Conservation (phyloP, 2,329 filamentous ascomycete species). For the Aspergillus ochraceus region DNA sequence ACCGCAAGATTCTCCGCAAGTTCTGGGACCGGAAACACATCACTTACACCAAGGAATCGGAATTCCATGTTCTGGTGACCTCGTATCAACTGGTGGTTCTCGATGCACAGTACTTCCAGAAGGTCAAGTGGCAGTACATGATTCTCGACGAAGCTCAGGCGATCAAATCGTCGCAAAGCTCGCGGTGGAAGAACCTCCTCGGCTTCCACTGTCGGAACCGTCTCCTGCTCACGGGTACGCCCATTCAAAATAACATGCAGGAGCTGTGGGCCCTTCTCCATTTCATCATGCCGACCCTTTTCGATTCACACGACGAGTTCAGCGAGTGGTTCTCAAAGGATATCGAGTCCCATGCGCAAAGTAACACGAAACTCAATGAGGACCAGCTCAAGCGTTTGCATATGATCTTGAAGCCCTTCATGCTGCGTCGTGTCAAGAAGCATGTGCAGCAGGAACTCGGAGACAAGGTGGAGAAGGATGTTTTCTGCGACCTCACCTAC, state of each 20-base stretch:
- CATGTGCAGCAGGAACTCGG: conserved; percentile 98
- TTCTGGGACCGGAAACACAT: conserved; percentile 99
- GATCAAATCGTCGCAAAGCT: conserved; percentile 97
- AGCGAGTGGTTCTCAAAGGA: conserved; percentile 57
- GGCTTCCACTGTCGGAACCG: conserved; percentile 95
- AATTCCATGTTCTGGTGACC: conserved; percentile 94
- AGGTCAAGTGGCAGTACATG: conserved; percentile 99
- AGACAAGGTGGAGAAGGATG: conserved; percentile 95
- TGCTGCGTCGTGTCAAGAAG: conserved; percentile 99
- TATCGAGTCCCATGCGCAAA: conserved; percentile 97
- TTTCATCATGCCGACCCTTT: conserved; percentile 99
- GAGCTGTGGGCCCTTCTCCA: conserved; percentile 96
- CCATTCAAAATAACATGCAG: conserved; percentile 99
- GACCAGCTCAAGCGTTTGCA: conserved; percentile 95
- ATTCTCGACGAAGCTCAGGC: conserved; percentile 98
- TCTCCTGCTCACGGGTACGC: conserved; percentile 89
- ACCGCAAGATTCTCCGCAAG: conserved; percentile 93
- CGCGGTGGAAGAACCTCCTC: conserved; percentile 92
- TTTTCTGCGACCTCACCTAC: conserved; percentile 96
- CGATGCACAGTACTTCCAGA: conserved; percentile 96
- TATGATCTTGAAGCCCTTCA: conserved; percentile 99
- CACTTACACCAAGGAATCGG: conserved; percentile 88
- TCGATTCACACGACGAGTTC: conserved; percentile 62
- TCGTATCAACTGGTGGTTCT: conserved; percentile 97
- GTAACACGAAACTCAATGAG: conserved; percentile 98